Percentiles rank a stretch among this genome's conserved stretches.
Evolutionary conservation across 805 yeast species (phyloP).

Genomic region (Yarrowia divulgata): DNA sequence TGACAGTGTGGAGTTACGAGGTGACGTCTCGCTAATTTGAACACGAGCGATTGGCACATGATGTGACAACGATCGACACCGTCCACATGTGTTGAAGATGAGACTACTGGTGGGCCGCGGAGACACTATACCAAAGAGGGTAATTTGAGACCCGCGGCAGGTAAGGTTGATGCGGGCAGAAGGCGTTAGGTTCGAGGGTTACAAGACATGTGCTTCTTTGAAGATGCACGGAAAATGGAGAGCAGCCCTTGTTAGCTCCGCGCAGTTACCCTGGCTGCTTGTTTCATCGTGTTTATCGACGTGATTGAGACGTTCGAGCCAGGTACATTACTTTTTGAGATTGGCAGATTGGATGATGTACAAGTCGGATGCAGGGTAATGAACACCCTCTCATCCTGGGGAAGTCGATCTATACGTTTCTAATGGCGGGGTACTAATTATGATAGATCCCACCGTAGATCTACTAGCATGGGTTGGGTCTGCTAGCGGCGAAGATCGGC

Average conservation of each 20-base stretch:
- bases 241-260: not conserved
- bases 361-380: slow-evolving; percentile 15
- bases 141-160: slow-evolving; percentile 9
- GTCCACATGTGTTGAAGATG: not conserved
- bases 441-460: slow-evolving; percentile 5
- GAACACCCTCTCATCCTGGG: not conserved
- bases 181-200: not conserved
- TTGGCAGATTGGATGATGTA: not conserved
- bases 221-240: not conserved
- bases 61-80: not conserved
- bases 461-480: not conserved
- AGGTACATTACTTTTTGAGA: not conserved
- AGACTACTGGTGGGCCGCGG: not conserved
- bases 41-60: not conserved
- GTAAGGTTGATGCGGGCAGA: not conserved
- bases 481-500: not conserved
- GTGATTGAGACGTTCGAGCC: not conserved
- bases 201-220: not conserved
- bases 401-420: slow-evolving; percentile 8
- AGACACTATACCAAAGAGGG: slow-evolving; percentile 4
- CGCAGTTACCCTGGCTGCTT: slow-evolving; percentile 17
- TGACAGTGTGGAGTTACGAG: no score
- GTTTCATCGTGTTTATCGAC: slow-evolving; percentile 14
- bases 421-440: not conserved
- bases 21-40: not conserved